A percentile compares a stretch with the other conserved stretches of the same genome.
Evolutionary conservation across 1,139 yeast genomes (phyloP).

Genomic region (Yamadazyma jaroonii): DNA sequence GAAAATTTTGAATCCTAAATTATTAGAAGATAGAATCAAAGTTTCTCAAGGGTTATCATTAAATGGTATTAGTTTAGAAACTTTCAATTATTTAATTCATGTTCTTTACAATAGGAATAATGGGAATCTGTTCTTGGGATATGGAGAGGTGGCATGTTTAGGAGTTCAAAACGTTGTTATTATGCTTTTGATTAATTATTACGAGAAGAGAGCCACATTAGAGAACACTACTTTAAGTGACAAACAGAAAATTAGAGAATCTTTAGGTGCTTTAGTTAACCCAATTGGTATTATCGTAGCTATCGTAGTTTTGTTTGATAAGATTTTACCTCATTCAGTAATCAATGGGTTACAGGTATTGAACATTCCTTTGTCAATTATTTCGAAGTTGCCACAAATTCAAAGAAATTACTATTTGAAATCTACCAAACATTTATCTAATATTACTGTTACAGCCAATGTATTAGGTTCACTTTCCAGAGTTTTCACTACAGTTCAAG

Average conservation of each 20-base stretch:
- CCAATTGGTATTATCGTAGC: slow-evolving; percentile 31
- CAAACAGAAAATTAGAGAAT: slow-evolving; percentile 18
- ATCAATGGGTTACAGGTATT: slow-evolving; percentile 43
- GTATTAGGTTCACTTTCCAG: slow-evolving; percentile 54
- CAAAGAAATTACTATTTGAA: slow-evolving; percentile 42
- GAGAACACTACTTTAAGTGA: slow-evolving; percentile 14
- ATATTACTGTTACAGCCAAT: slow-evolving; percentile 54
- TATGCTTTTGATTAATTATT: slow-evolving; percentile 37
- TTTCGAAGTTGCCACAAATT: slow-evolving; percentile 59
- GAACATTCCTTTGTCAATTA: slow-evolving; percentile 52
- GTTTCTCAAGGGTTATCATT: slow-evolving; percentile 42
- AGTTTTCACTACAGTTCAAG: slow-evolving; percentile 53
- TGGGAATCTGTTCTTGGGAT: slow-evolving; percentile 35
- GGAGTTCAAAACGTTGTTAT: slow-evolving; percentile 42
- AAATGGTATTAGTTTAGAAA: slow-evolving; percentile 37
- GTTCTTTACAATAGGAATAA: slow-evolving; percentile 39
- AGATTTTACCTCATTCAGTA: slow-evolving; percentile 30
- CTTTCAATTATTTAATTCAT: slow-evolving; percentile 39
- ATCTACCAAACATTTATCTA: slow-evolving; percentile 55
- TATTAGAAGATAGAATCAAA: slow-evolving; percentile 24
- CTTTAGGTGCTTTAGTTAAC: slow-evolving; percentile 19
- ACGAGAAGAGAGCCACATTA: slow-evolving; percentile 20
- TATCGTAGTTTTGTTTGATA: slow-evolving; percentile 26
- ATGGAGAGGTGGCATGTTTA: slow-evolving; percentile 42
- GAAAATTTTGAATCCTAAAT: slow-evolving; percentile 31